Conservation (phyloP, 1,139 yeast genomes). For the Casaregolazyma suthepensis region DNA sequence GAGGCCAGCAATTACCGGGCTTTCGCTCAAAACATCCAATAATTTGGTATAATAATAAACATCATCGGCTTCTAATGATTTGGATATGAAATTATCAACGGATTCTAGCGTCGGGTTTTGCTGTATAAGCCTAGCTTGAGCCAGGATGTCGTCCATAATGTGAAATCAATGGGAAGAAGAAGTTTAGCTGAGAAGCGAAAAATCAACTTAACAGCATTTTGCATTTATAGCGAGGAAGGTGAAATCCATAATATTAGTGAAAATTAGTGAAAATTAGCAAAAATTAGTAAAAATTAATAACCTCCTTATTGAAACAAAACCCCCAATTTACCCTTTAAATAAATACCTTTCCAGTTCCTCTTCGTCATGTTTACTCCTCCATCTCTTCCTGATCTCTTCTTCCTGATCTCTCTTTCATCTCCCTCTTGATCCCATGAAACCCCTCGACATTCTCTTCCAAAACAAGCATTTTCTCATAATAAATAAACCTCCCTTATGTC, state of each 20-base stretch:
- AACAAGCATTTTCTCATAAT: conserved; percentile 21
- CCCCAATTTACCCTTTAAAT: neutral
- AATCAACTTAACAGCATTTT: too few relatives aligned
- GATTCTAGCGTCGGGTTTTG: conserved; percentile 2
- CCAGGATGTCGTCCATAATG: conserved; percentile 6
- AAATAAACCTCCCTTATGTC: conserved; percentile 23
- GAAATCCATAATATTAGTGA: too few relatives aligned
- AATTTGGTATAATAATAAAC: conserved; percentile 21
- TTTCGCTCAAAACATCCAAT: conserved; percentile 14
- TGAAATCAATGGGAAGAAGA: too few relatives aligned
- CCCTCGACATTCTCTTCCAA: conserved; percentile 12
- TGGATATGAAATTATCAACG: conserved; percentile 14
- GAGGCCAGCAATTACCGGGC: neutral
- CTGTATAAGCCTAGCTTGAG: neutral
- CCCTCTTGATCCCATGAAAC: neutral
- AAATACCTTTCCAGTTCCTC: neutral
- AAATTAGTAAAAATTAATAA: too few relatives aligned
- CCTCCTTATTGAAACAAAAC: too few relatives aligned
- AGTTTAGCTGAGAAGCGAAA: too few relatives aligned
- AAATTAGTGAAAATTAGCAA: too few relatives aligned
- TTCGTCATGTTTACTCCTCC: neutral
- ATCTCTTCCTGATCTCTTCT: neutral
- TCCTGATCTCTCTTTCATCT: neutral
- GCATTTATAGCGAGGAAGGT: too few relatives aligned
- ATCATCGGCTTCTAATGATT: conserved; percentile 15